Base-by-base conservation (phyloP, 768 basidiomycete species). In the Neoboletus magnificus region DNA sequence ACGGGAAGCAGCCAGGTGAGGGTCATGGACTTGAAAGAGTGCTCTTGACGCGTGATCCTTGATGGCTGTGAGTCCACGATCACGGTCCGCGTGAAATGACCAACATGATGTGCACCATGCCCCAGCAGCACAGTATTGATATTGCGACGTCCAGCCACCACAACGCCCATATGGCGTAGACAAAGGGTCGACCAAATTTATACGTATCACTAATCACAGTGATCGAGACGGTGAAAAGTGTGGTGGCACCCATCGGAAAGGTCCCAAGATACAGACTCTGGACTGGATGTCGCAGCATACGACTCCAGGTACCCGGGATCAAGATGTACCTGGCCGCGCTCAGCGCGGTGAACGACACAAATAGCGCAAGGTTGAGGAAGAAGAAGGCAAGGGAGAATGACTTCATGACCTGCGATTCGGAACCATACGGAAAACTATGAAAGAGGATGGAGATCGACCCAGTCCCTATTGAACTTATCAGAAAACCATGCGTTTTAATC, bases 1-100 rank as follows among this genome's bases (percentile, higher is more conserved):
- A 89, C 80, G 0, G 91, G 91, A 30, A 92, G 82, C 9, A 91
- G 74, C 89, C 89, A 91, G 22, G 77, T 67, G 23, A 84, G 71
- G 0, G 83, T 83, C 79, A 90, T 80, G 2, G 72, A 65, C 41
- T 79, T 73, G 6, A 85, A 62, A 0, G 82, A 70, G 63, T 90
- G 85, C 7, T 74, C 72, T 20, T 91, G 86, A n/a, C 79, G 62
- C 37, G 76, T 67, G 70, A 81, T 68, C 83, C 81, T 88, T 78
- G 1, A 32, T 3, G 5, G 16, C 10, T 25, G 48, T 51, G 29
- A 37, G 51, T 42, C 57, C 37, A 35, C 47, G 57, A 33, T 69
- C 53, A 57, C 61, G 65, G n/a, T 62, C 39, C 4, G 6, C 11
- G 54, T 30, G 59, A 47, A 59, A 54, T 3, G 18, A 74, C 84